phyloP scores from a whole-genome alignment of 139 green algal species.

The Pleodorina starrii region DNA sequence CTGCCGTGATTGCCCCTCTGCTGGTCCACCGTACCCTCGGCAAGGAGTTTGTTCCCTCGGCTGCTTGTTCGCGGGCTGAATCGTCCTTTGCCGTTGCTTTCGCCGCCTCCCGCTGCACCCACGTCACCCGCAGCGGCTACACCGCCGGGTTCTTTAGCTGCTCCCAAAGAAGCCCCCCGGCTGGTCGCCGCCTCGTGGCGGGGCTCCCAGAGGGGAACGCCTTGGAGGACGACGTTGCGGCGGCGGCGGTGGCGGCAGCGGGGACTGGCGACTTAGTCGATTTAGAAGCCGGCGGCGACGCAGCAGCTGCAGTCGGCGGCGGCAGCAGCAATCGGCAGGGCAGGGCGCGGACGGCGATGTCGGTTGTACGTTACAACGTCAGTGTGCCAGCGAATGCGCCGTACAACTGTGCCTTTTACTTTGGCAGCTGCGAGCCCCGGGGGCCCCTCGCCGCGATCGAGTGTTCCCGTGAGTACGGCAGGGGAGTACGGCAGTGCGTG shows the following conservation, averaged over 20 bases:
- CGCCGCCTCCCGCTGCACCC: no score
- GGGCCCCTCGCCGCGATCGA: not conserved
- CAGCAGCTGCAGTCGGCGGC: not conserved
- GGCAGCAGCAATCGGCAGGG: not conserved
- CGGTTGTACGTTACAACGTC: not conserved
- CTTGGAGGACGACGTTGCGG: no score
- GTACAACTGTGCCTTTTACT: not conserved
- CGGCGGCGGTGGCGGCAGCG: not conserved
- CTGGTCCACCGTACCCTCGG: no score
- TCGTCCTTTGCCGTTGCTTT: no score
- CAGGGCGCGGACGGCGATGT: not conserved
- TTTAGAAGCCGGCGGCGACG: no score
- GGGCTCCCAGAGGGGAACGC: no score
- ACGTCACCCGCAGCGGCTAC: not conserved
- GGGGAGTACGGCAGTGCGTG: not conserved
- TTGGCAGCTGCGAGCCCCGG: not conserved
- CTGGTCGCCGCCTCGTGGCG: no score
- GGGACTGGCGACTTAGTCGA: no score
- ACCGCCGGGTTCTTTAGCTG: constrained; percentile 2
- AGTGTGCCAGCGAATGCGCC: not conserved
- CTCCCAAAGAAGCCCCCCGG: not conserved
- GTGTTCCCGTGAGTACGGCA: not conserved
- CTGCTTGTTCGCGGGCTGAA: no score
- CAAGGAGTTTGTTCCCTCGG: no score
- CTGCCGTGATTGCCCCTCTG: no score